Conservation (phyloP, 1,284 basidiomycete species). For the Ceratobasidium papillatum region DNA sequence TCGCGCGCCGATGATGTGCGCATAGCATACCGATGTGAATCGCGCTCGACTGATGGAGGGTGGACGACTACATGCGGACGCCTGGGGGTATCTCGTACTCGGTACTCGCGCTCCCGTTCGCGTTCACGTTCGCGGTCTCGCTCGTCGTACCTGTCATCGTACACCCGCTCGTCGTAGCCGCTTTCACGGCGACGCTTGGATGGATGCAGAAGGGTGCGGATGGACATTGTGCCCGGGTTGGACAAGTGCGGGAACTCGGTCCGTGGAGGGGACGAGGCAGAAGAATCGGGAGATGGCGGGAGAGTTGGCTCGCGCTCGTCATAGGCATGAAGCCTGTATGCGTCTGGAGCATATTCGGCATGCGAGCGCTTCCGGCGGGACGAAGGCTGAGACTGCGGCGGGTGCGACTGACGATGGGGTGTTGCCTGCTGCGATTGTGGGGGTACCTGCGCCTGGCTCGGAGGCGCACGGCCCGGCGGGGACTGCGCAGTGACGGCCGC, state of each 20-base stretch:
- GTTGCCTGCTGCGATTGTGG: background rate
- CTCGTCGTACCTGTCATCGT: slow-evolving; percentile 6
- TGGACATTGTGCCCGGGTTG: slow-evolving; percentile 36
- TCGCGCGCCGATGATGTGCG: slow-evolving; percentile 35
- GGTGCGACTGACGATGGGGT: background rate
- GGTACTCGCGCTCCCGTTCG: slow-evolving; percentile 34
- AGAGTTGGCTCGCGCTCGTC: slow-evolving; percentile 24
- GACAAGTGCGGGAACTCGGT: slow-evolving; percentile 34
- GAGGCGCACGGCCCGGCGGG: background rate
- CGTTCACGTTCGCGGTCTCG: slow-evolving; percentile 25
- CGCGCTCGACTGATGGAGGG: slow-evolving; percentile 11
- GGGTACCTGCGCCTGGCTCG: background rate
- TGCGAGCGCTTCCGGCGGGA: slow-evolving; percentile 23
- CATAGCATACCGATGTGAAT: slow-evolving; percentile 23
- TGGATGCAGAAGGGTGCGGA: slow-evolving; percentile 35
- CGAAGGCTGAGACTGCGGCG: background rate
- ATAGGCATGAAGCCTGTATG: slow-evolving; percentile 28
- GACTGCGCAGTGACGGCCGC: slow-evolving; percentile 26
- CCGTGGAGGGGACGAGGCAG: slow-evolving; percentile 24
- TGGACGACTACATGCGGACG: slow-evolving; percentile 39
- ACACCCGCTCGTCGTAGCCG: slow-evolving; percentile 17
- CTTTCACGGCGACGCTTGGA: slow-evolving; percentile 36
- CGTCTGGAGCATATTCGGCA: slow-evolving; percentile 30
- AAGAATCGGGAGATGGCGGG: slow-evolving; percentile 16
- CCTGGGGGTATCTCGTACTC: background rate